Percentiles rank a stretch among this genome's conserved stretches.
Evolutionary conservation across 805 yeast genomes (phyloP).

Genomic region (Kuraishia hungarica): DNA sequence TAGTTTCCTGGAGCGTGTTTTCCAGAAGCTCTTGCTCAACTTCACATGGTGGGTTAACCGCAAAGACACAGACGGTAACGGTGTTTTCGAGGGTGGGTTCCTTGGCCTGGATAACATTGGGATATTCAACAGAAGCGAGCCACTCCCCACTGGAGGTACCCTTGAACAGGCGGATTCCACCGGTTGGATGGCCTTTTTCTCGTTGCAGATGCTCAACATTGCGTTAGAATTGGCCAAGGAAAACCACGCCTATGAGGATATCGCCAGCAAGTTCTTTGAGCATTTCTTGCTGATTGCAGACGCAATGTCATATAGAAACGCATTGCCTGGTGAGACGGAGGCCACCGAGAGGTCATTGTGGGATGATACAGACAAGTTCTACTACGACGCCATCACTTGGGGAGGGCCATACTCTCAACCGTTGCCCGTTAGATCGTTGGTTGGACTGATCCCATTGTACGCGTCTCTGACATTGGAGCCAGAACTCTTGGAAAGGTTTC

Average conservation of each 20-base stretch:
- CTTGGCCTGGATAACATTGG: constrained; percentile 91
- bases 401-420: constrained; percentile 59
- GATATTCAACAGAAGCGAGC: constrained; percentile 86
- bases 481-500: constrained; percentile 66
- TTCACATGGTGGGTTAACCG: constrained; percentile 98
- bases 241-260: constrained; percentile 82
- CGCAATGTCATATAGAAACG: constrained; percentile 71
- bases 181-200: constrained; percentile 96
- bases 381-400: constrained; percentile 85
- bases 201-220: constrained; percentile 84
- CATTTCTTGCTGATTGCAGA: constrained; percentile 88
- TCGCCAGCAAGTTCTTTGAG: constrained; percentile 90
- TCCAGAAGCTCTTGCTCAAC: constrained; percentile 81
- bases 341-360: constrained; percentile 60
- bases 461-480: constrained; percentile 88
- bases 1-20: constrained; percentile 81
- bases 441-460: constrained; percentile 85
- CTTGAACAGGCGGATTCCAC: constrained; percentile 93
- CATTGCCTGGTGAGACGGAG: constrained; percentile 26
- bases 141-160: constrained; percentile 84
- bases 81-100: constrained; percentile 91
- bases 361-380: constrained; percentile 85
- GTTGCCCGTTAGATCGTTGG: constrained; percentile 80
- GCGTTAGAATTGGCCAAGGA: constrained; percentile 84
- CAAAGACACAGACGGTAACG: constrained; percentile 79